Evolutionary conservation across 306 rosid species (phyloP).

Genomic region (Lathyrus tuberosus): DNA sequence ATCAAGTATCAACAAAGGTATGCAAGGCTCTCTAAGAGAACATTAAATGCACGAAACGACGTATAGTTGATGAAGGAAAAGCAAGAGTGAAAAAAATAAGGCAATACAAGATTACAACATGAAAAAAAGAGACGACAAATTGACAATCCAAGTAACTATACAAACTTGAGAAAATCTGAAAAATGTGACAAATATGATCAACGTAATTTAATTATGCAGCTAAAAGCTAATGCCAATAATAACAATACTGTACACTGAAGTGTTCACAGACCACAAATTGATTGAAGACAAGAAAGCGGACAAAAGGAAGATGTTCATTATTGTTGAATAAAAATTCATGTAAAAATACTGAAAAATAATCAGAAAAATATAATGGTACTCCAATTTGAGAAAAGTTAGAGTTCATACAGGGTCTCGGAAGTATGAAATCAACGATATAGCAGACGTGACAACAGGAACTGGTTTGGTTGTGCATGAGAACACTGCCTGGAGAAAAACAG

Average conservation of each 20-base stretch:
- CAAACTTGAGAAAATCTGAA: slow-evolving; percentile 17
- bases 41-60: slow-evolving; percentile 25
- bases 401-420: slow-evolving; percentile 71
- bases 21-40: slow-evolving; percentile 2
- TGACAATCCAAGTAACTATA: slow-evolving; percentile 1
- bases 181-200: slow-evolving; percentile 18
- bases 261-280: slow-evolving; percentile 16
- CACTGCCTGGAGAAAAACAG: slow-evolving; percentile 76
- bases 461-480: slow-evolving; percentile 68
- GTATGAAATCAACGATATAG: slow-evolving; percentile 71
- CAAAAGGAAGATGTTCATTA: slow-evolving; percentile 14
- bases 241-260: slow-evolving; percentile 2
- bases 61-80: slow-evolving; percentile 13
- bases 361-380: slow-evolving; percentile 15
- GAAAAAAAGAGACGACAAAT: slow-evolving; percentile 29
- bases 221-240: background rate
- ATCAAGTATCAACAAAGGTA: slow-evolving; percentile 27
- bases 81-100: slow-evolving; percentile 15
- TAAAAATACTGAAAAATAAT: slow-evolving; percentile 6
- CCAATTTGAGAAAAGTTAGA: slow-evolving; percentile 36
- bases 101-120: slow-evolving; percentile 6
- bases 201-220: slow-evolving; percentile 9
- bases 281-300: slow-evolving; percentile 15
- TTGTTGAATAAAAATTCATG: slow-evolving; percentile 26
- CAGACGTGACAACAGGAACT: slow-evolving; percentile 69